phyloP scores from a whole-genome alignment of 1,139 yeast genomes.

The Protomyces pachydermus region DNA sequence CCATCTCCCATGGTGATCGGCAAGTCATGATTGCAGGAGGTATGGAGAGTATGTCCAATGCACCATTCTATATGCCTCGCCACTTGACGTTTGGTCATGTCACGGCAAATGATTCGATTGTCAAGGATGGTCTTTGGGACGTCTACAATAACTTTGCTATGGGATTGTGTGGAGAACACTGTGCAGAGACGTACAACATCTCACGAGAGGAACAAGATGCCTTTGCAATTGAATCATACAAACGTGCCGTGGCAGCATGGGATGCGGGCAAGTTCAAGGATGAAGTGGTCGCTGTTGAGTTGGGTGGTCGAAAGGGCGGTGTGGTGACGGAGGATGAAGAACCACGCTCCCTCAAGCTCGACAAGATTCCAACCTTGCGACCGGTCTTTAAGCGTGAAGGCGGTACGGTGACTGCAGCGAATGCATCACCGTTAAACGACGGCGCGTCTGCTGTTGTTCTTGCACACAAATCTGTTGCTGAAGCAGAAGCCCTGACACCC shows the following conservation, averaged over 20 bases:
- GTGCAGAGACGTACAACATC: constrained; percentile 67
- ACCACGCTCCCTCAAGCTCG: constrained; percentile 65
- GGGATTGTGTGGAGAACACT: constrained; percentile 97
- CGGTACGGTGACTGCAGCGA: constrained; percentile 93
- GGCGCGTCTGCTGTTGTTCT: constrained; percentile 89
- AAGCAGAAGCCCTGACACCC: constrained; percentile 57
- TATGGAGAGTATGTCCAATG: constrained; percentile 93
- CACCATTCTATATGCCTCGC: constrained; percentile 84
- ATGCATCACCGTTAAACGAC: constrained; percentile 86
- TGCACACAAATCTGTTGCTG: constrained; percentile 69
- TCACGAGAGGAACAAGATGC: constrained; percentile 73
- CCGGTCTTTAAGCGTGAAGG: constrained; percentile 65
- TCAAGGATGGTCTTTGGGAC: constrained; percentile 85
- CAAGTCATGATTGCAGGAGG: constrained; percentile 96
- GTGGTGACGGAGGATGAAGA: constrained; percentile 67
- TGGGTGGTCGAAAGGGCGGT: constrained; percentile 83
- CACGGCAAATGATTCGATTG: constrained; percentile 74
- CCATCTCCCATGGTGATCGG: constrained; percentile 80
- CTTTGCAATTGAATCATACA: constrained; percentile 81
- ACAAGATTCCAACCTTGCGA: constrained; percentile 71
- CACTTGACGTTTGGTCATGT: constrained; percentile 85
- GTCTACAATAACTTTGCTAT: constrained; percentile 80
- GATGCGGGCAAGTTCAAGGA: constrained; percentile 68
- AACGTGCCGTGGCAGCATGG: constrained; percentile 74
- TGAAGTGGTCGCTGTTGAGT: constrained; percentile 83